Evolutionary conservation across 2,329 filamentous ascomycete species (phyloP), one percentile per base, ranked within the genome.

Genomic region (Macrophomina pseudophaseolina): DNA sequence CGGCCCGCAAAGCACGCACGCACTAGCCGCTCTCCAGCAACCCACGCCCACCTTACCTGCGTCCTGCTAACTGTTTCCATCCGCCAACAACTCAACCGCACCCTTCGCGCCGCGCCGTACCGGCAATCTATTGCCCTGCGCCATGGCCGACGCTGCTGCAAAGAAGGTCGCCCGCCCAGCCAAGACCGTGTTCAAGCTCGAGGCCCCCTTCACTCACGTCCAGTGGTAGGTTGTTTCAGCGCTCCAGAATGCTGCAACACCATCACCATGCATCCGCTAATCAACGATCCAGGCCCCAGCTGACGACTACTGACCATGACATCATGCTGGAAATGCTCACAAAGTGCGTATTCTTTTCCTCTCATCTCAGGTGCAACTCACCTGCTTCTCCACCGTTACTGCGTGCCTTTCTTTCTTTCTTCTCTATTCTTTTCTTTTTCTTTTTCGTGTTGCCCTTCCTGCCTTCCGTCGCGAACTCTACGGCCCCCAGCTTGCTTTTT

Each of bases 291-390:
- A 92, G 90, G 89, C 90, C 90, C 7, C 76, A 83, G 49, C 82
- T 91, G 51, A 80, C 82, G 1, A 73, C 79, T 18, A 80, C 86
- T 58, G 82, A 91, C 63, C 88, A 91, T 75, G 84, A 89, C 62
- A 82, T 83, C 4, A 89, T 91, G 44, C 74, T 91, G 9, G 88
- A 91, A 69, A 80, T 92, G 58, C 81, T 91, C 5, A 23, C 53
- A 16, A 48, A 54, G 65, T 66, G 54, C 16, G 66, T 46, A 32
- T 14, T 44, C 5, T 60, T 8, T n/a, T 16, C 7, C 2, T 56
- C 46, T 42, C 33, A 40, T 64, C 38, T 32, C 28, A 40, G 23
- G 35, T 38, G 35, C 11, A 23, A 23, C 23, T 23, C 23, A 23
- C 23, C 23, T 23, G 8, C 38, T 40, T 40, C 8, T 40, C 14